phyloP scores from a whole-genome alignment of 2,329 filamentous ascomycete species.

The Scytalidium sp. region DNA sequence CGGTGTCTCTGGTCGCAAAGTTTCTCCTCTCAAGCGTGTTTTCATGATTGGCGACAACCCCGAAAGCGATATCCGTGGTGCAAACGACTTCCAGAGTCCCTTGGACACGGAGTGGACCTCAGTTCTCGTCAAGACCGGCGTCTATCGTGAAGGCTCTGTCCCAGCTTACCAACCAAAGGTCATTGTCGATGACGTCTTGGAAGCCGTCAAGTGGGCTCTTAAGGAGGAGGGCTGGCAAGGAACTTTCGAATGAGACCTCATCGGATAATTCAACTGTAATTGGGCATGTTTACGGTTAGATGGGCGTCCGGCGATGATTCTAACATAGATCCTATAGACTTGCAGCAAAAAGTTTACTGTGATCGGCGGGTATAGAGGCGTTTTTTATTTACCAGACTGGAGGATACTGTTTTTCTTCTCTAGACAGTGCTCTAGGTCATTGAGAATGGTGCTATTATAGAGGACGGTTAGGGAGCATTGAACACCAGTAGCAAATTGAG shows the following conservation, averaged over 20 bases:
- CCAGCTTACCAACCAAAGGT: slow-evolving; percentile 61
- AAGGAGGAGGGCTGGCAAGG: slow-evolving; percentile 43
- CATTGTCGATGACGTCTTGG: slow-evolving; percentile 71
- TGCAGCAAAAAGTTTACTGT: neutral
- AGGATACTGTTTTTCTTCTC: no score
- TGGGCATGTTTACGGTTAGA: neutral
- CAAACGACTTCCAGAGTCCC: slow-evolving; percentile 69
- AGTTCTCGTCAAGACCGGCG: slow-evolving; percentile 76
- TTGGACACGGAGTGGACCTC: slow-evolving; percentile 73
- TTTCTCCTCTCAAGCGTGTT: slow-evolving; percentile 61
- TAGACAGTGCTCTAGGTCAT: no score
- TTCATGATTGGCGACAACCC: slow-evolving; percentile 96
- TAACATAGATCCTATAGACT: neutral
- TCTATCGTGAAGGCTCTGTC: slow-evolving; percentile 56
- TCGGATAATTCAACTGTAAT: neutral
- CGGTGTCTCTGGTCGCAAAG: slow-evolving; percentile 17
- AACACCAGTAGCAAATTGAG: no score
- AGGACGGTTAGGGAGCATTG: no score
- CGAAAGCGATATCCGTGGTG: slow-evolving; percentile 85
- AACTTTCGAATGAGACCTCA: neutral
- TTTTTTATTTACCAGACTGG: no score
- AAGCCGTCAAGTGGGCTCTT: slow-evolving; percentile 75
- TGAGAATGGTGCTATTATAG: no score
- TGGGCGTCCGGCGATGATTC: neutral
- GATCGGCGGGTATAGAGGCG: neutral